Evolutionary conservation across 2,329 filamentous ascomycete species (phyloP), one percentile per base, ranked within the genome.

Genomic region (Epichloe hybrida): DNA sequence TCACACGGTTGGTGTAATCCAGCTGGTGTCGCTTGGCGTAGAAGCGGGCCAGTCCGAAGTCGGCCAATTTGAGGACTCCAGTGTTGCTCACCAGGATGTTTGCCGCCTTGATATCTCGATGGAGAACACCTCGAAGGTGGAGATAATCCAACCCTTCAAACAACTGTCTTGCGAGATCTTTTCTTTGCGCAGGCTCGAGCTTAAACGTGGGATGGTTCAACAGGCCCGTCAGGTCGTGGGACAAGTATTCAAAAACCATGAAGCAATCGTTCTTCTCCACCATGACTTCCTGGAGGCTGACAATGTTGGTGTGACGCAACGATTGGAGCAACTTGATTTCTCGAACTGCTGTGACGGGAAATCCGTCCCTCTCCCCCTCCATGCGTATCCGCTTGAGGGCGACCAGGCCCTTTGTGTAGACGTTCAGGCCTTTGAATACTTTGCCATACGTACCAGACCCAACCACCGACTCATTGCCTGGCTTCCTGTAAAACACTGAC

Each of bases 171-270:
- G 89, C 88, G 36, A 98, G 76, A 63, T 98, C 83, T 67, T 98
- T 98, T 69, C 89, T 94, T 65, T 97, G 90, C 0, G 84, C 81
- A 4, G 81, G 72, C 38, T 93, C 86, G 13, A 98, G 78, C 53
- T 83, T 84, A 69, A 95, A 98, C 0, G 84, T 85, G 0, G 93
- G 93, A 62, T 98, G 93, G 61, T 97, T 97, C 54, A 98, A 79
- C 35, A 98, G 74, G 13, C 93, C 93, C 3, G 93, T 98, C 54
- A 98, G 73, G 65, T 98, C 93, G 65, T 98, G 93, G 1, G 93
- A 91, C 35, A 97, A 76, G 63, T 98, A 98, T 66, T 98, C 93
- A 57, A 98, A 98, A 3, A 98, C 93, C 93, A 98, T 98, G 69
- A 95, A 98, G 66, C 93, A 98, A 67, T 97, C 90, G 58, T 97